Evolutionary conservation across 352 stramenopile genomes (phyloP).

Genomic region (Phytophthora meadii): DNA sequence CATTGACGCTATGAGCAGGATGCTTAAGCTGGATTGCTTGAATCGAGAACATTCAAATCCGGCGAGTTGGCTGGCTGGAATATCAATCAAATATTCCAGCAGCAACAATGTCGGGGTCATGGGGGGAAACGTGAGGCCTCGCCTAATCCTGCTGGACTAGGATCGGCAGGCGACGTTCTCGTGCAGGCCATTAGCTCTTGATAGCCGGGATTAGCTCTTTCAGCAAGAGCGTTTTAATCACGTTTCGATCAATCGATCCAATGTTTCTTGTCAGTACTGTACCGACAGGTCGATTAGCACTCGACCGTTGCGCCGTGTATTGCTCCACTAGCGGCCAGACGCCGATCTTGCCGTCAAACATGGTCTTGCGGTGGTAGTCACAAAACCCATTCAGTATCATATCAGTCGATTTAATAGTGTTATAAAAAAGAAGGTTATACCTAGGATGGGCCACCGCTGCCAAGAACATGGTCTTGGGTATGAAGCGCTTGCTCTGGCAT

Average conservation of each 20-base stretch:
- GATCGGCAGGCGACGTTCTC: conserved; percentile 12
- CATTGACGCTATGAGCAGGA: too few relatives aligned
- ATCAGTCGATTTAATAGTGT: neutral
- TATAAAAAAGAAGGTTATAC: neutral
- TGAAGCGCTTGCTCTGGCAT: neutral
- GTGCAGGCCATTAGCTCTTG: conserved; percentile 22
- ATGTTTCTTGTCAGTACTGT: conserved; percentile 14
- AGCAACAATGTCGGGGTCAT: conserved; percentile 26
- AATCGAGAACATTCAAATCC: too few relatives aligned
- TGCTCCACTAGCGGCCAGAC: conserved; percentile 32
- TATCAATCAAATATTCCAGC: too few relatives aligned
- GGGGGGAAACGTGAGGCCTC: conserved; percentile 13
- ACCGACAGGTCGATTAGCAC: conserved; percentile 18
- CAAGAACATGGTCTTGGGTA: neutral
- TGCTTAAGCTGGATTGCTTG: too few relatives aligned
- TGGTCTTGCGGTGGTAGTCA: conserved; percentile 1
- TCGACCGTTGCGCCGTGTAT: conserved; percentile 15
- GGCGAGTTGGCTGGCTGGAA: too few relatives aligned
- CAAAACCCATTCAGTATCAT: neutral
- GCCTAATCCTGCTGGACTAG: conserved; percentile 45
- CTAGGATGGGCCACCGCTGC: too few relatives aligned
- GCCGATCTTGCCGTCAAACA: conserved; percentile 34
- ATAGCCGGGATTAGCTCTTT: conserved; percentile 28
- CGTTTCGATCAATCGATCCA: conserved; percentile 13
- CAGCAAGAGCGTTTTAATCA: conserved; percentile 32